These are phyloP conservation scores for Apiospora aurea DNA, from an alignment of 2,329 filamentous ascomycete species.

Conservation along the genomic window DNA sequence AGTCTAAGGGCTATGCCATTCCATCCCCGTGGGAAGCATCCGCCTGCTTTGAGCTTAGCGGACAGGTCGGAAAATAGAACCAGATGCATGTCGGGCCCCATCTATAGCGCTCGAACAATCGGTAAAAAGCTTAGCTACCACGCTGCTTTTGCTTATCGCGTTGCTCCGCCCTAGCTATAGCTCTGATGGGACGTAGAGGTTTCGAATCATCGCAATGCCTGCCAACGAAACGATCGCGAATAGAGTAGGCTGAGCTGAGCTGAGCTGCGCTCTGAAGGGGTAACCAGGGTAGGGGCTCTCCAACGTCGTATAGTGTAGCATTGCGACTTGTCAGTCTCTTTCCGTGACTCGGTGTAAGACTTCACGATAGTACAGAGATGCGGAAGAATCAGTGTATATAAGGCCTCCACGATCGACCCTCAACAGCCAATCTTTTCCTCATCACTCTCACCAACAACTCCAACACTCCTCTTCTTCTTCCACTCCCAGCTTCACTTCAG, in stretches of 20 bases:
- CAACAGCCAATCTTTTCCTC: conserved; percentile 3
- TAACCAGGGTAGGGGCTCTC: neutral
- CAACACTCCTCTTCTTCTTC: conserved; percentile 5
- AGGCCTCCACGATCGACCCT: neutral
- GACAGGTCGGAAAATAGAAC: conserved; percentile 10
- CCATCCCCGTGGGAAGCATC: neutral
- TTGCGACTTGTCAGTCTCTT: neutral
- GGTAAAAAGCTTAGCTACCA: conserved; percentile 5
- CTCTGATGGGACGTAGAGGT: neutral
- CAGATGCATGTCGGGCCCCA: neutral
- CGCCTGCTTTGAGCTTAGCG: neutral
- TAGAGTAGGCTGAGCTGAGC: neutral
- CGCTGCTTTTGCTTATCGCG: neutral
- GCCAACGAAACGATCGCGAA: neutral
- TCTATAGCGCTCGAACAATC: neutral
- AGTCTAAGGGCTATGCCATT: neutral
- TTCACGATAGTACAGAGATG: neutral
- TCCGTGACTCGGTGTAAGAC: neutral
- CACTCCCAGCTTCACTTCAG: conserved; percentile 1
- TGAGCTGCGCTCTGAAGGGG: neutral
- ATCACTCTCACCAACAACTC: conserved; percentile 5
- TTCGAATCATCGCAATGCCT: neutral
- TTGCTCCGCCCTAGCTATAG: neutral
- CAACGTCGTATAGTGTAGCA: neutral
- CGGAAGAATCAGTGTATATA: neutral